Base-by-base conservation (phyloP, 352 stramenopile species). In the Phytophthora quininea region DNA sequence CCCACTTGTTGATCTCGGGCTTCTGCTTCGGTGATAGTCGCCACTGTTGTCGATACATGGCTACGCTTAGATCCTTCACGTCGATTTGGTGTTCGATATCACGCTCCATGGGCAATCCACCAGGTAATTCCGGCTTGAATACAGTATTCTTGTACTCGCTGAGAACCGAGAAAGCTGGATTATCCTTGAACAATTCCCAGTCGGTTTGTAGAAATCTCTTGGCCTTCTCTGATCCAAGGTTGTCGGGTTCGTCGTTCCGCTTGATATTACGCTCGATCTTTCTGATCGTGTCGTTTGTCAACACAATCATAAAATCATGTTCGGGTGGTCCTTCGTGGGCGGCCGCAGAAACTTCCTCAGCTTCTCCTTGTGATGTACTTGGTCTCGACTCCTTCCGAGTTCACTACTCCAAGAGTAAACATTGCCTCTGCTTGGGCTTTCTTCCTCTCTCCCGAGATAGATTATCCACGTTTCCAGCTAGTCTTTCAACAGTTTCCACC, bases 301-400 rank as follows among this genome's bases (percentile, higher is more conserved):
- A 15, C 42, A 53, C 54, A 27, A 69, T 58, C 62, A 69, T 63
- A 29, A 69, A 69, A 52, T 69, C 47, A 46, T 59, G 54, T 48
- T 54, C 49, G 4, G 32, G 52, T 32, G 54, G 2, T 10, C 52
- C 45, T 62, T 61, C 43, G 42, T 52, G 14, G 62, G 38, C 31
- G 61, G 19, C 29, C 63, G 45, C 50, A 69, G 29, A 52, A 64
- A 64, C 62, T 59, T 69, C 11, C 46, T 15, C 15, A 69, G 46
- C 30, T 64, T 64, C 47, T 69, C 64, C 54, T 59, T 15, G 62
- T 58, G 53, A 59, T 64, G 62, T 64, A 69, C 46, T 69, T 69
- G 3, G 62, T 64, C 10, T 62, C 48, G 30, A 58, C 62, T 58
- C 62, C 54, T 40, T 40, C 35, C 10, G 35, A 40, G 35, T 40